Conservation (phyloP, 805 yeast genomes). For the Saccharomycopsis malanga region DNA sequence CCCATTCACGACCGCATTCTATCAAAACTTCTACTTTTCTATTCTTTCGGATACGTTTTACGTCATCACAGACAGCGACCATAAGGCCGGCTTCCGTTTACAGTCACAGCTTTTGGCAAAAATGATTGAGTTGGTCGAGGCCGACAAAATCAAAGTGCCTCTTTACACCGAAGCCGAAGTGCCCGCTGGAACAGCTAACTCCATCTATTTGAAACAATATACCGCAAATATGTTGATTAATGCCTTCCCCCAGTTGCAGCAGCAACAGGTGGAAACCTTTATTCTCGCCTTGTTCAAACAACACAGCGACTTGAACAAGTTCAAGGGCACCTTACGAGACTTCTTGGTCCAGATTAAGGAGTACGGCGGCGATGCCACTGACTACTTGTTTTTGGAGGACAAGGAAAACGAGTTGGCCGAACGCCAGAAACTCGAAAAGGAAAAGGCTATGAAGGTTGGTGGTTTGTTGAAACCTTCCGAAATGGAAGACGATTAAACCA, state of each 20-base stretch:
- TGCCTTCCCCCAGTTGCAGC: slow-evolving; percentile 90
- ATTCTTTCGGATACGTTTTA: slow-evolving; percentile 87
- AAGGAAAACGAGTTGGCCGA: slow-evolving; percentile 70
- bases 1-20: slow-evolving; percentile 77
- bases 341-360: slow-evolving; percentile 95
- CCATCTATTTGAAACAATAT: slow-evolving; percentile 70
- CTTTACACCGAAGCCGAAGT: slow-evolving; percentile 76
- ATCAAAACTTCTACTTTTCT: slow-evolving; percentile 80
- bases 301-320: slow-evolving; percentile 66
- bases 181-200: slow-evolving; percentile 78
- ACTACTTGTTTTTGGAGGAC: slow-evolving; percentile 34
- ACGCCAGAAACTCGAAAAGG: slow-evolving; percentile 61
- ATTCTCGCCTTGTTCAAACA: slow-evolving; percentile 67
- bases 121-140: slow-evolving; percentile 76
- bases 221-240: slow-evolving; percentile 71
- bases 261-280: slow-evolving; percentile 76
- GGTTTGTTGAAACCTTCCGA: slow-evolving; percentile 94
- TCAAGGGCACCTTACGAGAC: slow-evolving; percentile 83
- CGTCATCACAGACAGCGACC: slow-evolving; percentile 94
- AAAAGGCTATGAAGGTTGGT: slow-evolving; percentile 80
- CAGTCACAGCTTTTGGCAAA: slow-evolving; percentile 82
- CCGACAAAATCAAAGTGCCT: slow-evolving; percentile 66
- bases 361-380: slow-evolving; percentile 68
- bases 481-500: slow-evolving; percentile 69
- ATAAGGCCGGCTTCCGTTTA: slow-evolving; percentile 87